Evolutionary conservation across 1,139 yeast genomes (phyloP).

Genomic region (Saccharomyces hybrid): DNA sequence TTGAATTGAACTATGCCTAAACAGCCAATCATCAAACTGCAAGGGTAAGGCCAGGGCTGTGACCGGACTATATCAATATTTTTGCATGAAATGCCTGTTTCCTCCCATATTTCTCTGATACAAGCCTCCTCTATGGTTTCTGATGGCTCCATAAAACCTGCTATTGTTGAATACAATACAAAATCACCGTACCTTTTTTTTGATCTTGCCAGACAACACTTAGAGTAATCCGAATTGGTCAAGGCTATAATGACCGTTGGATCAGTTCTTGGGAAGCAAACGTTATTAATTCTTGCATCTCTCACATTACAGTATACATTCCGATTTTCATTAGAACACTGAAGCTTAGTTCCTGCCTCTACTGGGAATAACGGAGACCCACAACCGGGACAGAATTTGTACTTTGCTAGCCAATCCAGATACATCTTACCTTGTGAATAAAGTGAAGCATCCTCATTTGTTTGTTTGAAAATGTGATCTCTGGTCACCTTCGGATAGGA

Average conservation of each 20-base stretch:
- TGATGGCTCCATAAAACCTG: conserved; percentile 94
- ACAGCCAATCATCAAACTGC: conserved; percentile 89
- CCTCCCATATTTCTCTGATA: conserved; percentile 89
- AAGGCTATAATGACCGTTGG: conserved; percentile 79
- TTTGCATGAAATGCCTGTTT: conserved; percentile 69
- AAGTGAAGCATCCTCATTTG: conserved; percentile 50
- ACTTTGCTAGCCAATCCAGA: conserved; percentile 75
- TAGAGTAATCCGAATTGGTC: conserved; percentile 51
- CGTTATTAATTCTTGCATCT: conserved; percentile 43
- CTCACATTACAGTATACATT: conserved; percentile 46
- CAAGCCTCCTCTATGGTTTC: conserved; percentile 89
- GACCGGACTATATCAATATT: conserved; percentile 55
- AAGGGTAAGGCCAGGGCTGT: conserved; percentile 97
- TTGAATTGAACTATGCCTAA: conserved; percentile 63
- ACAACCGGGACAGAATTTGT: conserved; percentile 82
- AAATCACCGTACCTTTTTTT: conserved; percentile 44
- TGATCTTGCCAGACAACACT: conserved; percentile 65
- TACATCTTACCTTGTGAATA: conserved; percentile 80
- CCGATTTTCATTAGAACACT: conserved; percentile 41
- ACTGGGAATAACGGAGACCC: conserved; percentile 63
- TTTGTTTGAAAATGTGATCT: conserved; percentile 22
- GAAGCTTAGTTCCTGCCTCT: conserved; percentile 75
- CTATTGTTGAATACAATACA: conserved; percentile 72
- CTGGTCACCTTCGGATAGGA: conserved; percentile 11
- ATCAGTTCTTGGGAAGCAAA: conserved; percentile 85